Evolutionary conservation across 202 grass and related monocot species (phyloP), one percentile per base, ranked within the genome.

Genomic region (Miscanthus sacchariflorus): DNA sequence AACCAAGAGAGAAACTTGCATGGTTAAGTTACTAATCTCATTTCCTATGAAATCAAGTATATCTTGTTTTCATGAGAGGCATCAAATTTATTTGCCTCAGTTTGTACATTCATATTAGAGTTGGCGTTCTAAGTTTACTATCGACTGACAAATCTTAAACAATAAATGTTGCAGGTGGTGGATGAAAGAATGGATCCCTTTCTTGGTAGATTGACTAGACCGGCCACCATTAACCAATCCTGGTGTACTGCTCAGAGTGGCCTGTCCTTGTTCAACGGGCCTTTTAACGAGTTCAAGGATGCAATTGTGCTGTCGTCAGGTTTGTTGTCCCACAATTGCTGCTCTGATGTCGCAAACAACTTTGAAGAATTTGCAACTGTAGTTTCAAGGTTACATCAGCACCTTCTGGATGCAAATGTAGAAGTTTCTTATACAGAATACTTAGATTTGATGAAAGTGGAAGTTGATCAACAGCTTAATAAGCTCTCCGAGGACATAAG

Each of bases 401-500:
- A 88, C 76, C 72, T 83, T 79, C 44, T 81, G 63, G 85, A 86
- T 87, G 85, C 75, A 76, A 86, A 80, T 72, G 82, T 81, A 39
- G 46, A 88, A 27, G 78, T 87, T 13, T 73, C 46, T 84, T 88
- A 66, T 59, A 36, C 76, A 49, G 80, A 93, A 12, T 80, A 84
- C 81, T 38, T 93, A 42, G 88, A 88, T 82, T 84, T 85, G 72
- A 86, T 93, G 85, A 88, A 83, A 67, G 19, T 82, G 63, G 68
- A 89, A 64, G 83, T 90, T 24, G 87, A 93, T 70, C 79, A 87
- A 19, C 80, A 59, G 6, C 83, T 96, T 72, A 76, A 90, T 58
- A 90, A 80, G 79, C 79, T 96, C 80, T 84, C 90, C 33, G 76
- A 91, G 67, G 85, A 89, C 42, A 83, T 90, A 56, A 75, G 75